Conservation (phyloP, 805 yeast species). For the Candida mattraensis region DNA sequence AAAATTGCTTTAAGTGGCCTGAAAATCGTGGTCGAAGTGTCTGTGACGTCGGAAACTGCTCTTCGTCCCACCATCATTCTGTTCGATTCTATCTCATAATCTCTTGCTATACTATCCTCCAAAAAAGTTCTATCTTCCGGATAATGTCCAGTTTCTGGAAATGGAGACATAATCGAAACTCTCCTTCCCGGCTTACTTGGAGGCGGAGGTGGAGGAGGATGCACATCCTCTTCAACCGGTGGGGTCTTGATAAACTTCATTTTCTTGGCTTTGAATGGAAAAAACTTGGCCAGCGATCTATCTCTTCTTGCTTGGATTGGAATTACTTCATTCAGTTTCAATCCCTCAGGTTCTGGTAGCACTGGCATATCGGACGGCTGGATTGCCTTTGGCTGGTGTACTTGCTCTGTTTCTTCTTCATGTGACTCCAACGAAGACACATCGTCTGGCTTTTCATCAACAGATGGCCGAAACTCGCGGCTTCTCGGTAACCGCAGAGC, state of each 20-base stretch:
- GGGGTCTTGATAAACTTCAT: constrained; percentile 15
- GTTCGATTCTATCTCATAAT: no score
- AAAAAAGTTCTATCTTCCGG: constrained; percentile 2
- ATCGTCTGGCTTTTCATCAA: no score
- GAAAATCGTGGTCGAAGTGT: constrained; percentile 15
- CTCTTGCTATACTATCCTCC: constrained; percentile 5
- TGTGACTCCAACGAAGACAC: no score
- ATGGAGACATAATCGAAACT: constrained; percentile 11
- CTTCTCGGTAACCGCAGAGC: constrained; percentile 22
- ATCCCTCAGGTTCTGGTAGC: no score
- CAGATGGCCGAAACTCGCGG: constrained; percentile 12
- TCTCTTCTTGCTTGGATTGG: constrained; percentile 6
- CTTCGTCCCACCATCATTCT: constrained; percentile 7
- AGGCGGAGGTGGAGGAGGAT: constrained; percentile 3
- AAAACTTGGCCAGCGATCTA: constrained; percentile 9
- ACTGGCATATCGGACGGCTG: no score
- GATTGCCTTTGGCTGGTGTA: constrained; percentile 2
- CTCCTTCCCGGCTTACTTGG: constrained; percentile 6
- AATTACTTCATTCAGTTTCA: neutral
- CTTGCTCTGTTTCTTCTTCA: constrained; percentile 3
- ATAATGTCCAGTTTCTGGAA: constrained; percentile 1
- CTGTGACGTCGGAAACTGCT: constrained; percentile 16
- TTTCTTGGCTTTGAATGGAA: constrained; percentile 17
- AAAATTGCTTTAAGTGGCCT: constrained; percentile 12
- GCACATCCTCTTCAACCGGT: constrained; percentile 4